Evolutionary conservation across 805 yeast species (phyloP).

Genomic region (Debaryomyces maramus): DNA sequence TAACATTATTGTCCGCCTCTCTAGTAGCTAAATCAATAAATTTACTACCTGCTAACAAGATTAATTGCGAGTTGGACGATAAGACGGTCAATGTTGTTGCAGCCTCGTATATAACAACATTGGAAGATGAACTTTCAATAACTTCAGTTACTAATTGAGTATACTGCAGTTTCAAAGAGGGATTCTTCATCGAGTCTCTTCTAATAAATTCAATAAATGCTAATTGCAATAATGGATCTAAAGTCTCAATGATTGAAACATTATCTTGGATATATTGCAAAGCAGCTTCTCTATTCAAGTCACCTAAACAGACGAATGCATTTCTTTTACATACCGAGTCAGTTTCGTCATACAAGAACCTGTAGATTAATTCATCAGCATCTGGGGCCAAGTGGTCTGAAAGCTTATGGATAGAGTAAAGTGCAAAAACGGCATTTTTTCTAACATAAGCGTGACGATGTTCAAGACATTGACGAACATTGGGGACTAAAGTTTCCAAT

Average conservation of each 20-base stretch:
- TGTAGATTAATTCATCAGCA: constrained; percentile 80
- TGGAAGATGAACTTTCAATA: constrained; percentile 64
- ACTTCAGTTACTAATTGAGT: constrained; percentile 70
- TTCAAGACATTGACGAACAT: constrained; percentile 85
- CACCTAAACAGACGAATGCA: constrained; percentile 86
- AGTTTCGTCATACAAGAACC: constrained; percentile 75
- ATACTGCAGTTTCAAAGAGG: constrained; percentile 70
- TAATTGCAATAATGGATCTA: constrained; percentile 84
- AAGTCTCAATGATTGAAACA: constrained; percentile 53
- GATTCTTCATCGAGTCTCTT: constrained; percentile 66
- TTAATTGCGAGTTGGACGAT: constrained; percentile 62
- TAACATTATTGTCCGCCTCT: constrained; percentile 94
- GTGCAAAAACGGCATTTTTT: constrained; percentile 93
- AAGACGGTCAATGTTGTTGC: constrained; percentile 73
- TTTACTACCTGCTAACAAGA: constrained; percentile 78
- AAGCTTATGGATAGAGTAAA: constrained; percentile 76
- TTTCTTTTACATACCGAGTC: constrained; percentile 95
- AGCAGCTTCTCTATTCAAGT: constrained; percentile 81
- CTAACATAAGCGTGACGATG: constrained; percentile 98
- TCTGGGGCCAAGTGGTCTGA: constrained; percentile 91
- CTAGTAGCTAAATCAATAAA: constrained; percentile 85
- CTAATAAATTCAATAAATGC: constrained; percentile 90
- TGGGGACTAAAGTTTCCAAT: constrained; percentile 92
- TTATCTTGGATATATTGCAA: constrained; percentile 77
- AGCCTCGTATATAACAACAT: constrained; percentile 86